Percentiles rank a stretch among this genome's conserved stretches.
Conservation (phyloP, 768 basidiomycete genomes). For the Leccinellum albellum region DNA sequence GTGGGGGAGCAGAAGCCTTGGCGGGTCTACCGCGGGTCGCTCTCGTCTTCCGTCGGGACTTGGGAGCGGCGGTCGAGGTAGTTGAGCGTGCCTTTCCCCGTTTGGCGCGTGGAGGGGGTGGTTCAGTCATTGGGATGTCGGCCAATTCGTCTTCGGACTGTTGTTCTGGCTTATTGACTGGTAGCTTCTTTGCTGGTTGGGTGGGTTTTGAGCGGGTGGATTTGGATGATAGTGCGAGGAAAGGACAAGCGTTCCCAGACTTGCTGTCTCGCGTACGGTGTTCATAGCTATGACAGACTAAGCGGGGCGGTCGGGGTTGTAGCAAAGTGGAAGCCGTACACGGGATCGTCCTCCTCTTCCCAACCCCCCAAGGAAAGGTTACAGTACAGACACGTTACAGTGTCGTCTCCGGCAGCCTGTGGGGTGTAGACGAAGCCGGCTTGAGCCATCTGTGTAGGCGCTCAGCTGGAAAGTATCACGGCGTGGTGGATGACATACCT, state of each 20-base stretch:
- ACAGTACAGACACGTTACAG: slow-evolving; percentile 85
- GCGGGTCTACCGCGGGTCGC: slow-evolving; percentile 19
- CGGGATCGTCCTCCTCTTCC: slow-evolving; percentile 83
- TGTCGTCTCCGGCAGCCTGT: slow-evolving; percentile 64
- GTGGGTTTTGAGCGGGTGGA: slow-evolving; percentile 33
- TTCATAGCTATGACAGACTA: slow-evolving; percentile 50
- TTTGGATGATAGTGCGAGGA: slow-evolving; percentile 36
- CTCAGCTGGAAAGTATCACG: neutral
- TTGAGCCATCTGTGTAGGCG: slow-evolving; percentile 59
- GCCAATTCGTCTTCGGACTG: slow-evolving; percentile 25
- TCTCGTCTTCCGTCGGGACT: slow-evolving; percentile 23
- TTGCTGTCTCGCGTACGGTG: slow-evolving; percentile 66
- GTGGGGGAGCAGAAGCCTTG: slow-evolving; percentile 14
- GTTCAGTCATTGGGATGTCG: slow-evolving; percentile 8
- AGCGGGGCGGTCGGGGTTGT: neutral
- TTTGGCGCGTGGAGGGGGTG: slow-evolving; percentile 12
- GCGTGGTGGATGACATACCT: slow-evolving; percentile 37
- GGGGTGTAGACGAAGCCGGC: slow-evolving; percentile 87
- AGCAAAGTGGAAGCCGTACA: slow-evolving; percentile 47
- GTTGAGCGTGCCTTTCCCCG: slow-evolving; percentile 20
- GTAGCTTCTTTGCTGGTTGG: slow-evolving; percentile 25
- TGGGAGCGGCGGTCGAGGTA: slow-evolving; percentile 19
- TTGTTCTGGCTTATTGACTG: slow-evolving; percentile 1
- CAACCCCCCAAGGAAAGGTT: slow-evolving; percentile 76
- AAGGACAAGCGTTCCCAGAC: slow-evolving; percentile 39